Conservation (phyloP, 768 basidiomycete genomes). For the Termitomyces sp. region DNA sequence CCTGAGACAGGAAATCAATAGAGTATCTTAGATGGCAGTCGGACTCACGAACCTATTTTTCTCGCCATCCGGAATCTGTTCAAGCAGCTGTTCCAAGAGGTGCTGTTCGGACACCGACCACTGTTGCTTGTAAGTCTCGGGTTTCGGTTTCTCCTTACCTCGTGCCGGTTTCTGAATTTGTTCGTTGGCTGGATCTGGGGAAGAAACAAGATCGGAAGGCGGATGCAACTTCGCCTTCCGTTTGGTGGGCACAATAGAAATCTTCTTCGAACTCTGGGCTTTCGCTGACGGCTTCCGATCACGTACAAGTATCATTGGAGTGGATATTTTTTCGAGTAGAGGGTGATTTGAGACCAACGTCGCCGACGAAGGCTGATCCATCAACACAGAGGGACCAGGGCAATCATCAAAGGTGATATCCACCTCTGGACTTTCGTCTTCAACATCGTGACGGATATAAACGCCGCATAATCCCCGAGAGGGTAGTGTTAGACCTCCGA, state of each 20-base stretch:
- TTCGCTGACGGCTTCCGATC: conserved; percentile 6
- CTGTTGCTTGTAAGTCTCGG: conserved; percentile 80
- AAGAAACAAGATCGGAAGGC: neutral
- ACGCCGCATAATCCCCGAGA: conserved; percentile 34
- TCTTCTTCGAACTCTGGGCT: neutral
- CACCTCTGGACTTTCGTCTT: conserved; percentile 60
- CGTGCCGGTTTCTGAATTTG: conserved; percentile 1
- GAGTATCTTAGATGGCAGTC: neutral
- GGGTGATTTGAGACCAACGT: neutral
- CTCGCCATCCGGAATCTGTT: conserved; percentile 75
- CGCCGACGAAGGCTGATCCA: neutral
- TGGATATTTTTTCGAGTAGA: neutral
- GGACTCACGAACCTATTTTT: conserved; percentile 56
- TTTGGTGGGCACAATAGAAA: neutral
- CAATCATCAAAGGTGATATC: conserved; percentile 40
- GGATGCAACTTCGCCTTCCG: conserved; percentile 4
- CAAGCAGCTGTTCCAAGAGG: conserved; percentile 67
- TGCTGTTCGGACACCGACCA: conserved; percentile 80
- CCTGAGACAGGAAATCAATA: conserved; percentile 30
- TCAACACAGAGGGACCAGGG: neutral
- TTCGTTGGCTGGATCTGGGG: neutral
- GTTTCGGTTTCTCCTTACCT: conserved; percentile 38
- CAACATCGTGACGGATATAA: conserved; percentile 52
- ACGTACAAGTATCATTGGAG: neutral
- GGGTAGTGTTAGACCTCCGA: conserved; percentile 30